These are phyloP conservation scores for Iberis amara DNA, from an alignment of 441 rosid species.

Conservation along the genomic window DNA sequence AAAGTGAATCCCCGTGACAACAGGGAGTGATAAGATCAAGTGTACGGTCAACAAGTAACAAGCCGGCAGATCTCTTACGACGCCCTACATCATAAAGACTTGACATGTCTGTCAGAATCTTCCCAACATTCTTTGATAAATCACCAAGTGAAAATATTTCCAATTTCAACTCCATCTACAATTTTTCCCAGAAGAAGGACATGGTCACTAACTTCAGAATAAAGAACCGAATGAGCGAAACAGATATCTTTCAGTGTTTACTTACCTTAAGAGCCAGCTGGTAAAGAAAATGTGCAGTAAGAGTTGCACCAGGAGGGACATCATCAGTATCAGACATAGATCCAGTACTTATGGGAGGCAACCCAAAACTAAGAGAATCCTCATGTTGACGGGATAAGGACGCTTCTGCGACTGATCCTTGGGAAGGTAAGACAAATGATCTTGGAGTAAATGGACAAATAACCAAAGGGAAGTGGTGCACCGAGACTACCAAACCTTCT, in stretches of 20 bases:
- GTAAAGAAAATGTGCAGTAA: conserved; percentile 87
- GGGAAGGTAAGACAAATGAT: conserved; percentile 88
- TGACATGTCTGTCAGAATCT: conserved; percentile 92
- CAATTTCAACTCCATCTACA: conserved; percentile 93
- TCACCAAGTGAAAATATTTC: conserved; percentile 91
- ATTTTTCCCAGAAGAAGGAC: conserved; percentile 24
- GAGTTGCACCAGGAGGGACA: conserved; percentile 76
- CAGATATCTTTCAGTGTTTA: background rate
- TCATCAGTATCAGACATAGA: conserved; percentile 61
- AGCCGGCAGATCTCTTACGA: conserved; percentile 79
- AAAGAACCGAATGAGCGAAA: background rate
- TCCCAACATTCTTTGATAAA: conserved; percentile 80
- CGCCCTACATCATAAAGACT: conserved; percentile 97
- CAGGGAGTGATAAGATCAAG: conserved; percentile 94
- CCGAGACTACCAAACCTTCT: conserved; percentile 60
- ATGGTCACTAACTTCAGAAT: conserved; percentile 22
- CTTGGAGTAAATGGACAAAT: conserved; percentile 81
- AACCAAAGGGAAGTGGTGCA: conserved; percentile 83
- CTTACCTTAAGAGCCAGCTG: conserved; percentile 78
- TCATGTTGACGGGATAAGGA: conserved; percentile 58
- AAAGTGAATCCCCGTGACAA: conserved; percentile 82
- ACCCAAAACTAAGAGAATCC: conserved; percentile 77
- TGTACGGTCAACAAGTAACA: conserved; percentile 81
- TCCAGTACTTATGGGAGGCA: conserved; percentile 77
- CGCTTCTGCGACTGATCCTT: conserved; percentile 89